Base-by-base conservation (phyloP, 2,329 filamentous ascomycete genomes). In the Diaporthe nobilis region DNA sequence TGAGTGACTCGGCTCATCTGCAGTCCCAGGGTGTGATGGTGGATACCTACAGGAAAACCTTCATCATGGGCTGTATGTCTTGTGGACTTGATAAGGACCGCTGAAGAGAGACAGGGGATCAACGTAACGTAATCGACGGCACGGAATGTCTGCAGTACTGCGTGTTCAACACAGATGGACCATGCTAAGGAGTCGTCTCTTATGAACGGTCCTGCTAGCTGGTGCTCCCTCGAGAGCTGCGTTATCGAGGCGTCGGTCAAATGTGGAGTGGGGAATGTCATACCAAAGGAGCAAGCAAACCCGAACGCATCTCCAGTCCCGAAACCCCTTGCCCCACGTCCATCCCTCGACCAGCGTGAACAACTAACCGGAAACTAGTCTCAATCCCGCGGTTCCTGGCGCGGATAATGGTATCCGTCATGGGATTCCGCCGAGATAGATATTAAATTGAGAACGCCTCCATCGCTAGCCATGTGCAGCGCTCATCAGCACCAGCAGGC, bases 231-330 rank as follows among this genome's bases (percentile, higher is more conserved):
- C 58, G 20, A 42, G 34, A 25, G 34, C n/a, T 20, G 58, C 37
- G 57, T 44, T 65, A 25, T 17, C 31, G 4, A 65, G 17, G 6
- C 2, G 25, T 22, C 6, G 42, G 25, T 22, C 8, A 17, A 31
- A 47, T 17, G 17, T 44, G 25, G 60, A 47, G 60, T 65, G 60
- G 60, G 60, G 58, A 0, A 37, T 13, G 10, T 13, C 5, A 37
- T 39, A 61, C 12, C 37, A 34, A 65, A 65, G n/a, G 60, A 47
- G 60, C 34, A 65, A 47, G 39, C 42, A 31, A 65, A 15, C 60
- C 42, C 60, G 60, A 65, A 17, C 31, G 15, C 39, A 17, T 31
- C 6, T 65, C 60, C 25, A 9, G 17, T 28, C 37, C n/a, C n/a
- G 17, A 9, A 63, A 13, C 37, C 37, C 15, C 39, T 37, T 22